Base-by-base conservation (phyloP, 1,284 basidiomycete species). In the Cronartium ribicola region DNA sequence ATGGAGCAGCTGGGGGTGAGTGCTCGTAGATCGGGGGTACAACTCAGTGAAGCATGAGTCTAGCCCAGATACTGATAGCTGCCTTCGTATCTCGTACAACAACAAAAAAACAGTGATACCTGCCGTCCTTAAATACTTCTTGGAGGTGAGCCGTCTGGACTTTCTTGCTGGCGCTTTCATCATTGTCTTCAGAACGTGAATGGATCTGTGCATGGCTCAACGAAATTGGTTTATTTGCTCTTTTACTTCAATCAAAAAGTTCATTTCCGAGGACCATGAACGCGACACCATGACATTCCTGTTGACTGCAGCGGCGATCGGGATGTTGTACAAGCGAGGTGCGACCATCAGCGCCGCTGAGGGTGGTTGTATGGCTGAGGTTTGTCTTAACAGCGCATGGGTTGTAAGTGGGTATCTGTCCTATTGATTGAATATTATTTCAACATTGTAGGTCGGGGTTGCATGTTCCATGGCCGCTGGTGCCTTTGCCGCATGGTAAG, bases 271-370 rank as follows among this genome's bases (percentile, higher is more conserved):
- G 79, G 92, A 94, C 80, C 90, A 89, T 1, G 89, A 93, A 79
- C 90, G 90, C 79, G 89, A 89, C 75, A 86, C 94, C 11, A 85
- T 89, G 81, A 96, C 93, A 0, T 94, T 94, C 81, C 80, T 94
- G 61, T 83, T 94, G 69, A 93, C 91, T 3, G 90, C 92, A 62
- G 73, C 79, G 87, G 93, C 94, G 1, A 84, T 97, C 70, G 94
- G 94, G 4, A 98, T 98, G 95, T 84, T 98, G 20, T 97, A 95
- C 85, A 98, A 98, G 81, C 87, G 94, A 70, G 94, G 94, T 29
- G 94, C 93, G 71, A 97, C 94, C 0, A 97, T 98, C 66, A 91
- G 89, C 59, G 95, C 94, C 8, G 94, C 95, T 0, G 94, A 98
- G 82, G 93, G 92, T 55, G 92, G 83, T 2, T 78, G 77, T 43